phyloP scores from a whole-genome alignment of 805 yeast genomes.

The Cyberlindnera xylosilytica region DNA sequence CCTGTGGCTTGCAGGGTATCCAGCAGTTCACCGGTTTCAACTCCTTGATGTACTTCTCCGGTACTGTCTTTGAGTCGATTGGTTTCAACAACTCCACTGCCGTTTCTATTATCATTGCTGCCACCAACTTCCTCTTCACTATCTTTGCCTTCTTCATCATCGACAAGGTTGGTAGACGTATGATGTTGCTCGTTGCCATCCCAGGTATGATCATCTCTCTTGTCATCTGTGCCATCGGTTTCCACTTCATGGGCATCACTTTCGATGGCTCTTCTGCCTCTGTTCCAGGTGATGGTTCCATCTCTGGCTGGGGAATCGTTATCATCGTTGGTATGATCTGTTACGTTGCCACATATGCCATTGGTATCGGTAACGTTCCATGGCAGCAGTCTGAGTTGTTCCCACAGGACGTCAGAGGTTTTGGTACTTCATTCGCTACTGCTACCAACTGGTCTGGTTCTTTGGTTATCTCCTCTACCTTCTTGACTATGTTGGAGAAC shows the following conservation, averaged over 20 bases:
- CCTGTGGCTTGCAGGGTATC: conserved; percentile 92
- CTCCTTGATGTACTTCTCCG: conserved; percentile 91
- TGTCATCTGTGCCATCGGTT: conserved; percentile 82
- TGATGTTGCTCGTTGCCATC: conserved; percentile 71
- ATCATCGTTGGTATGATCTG: conserved; percentile 82
- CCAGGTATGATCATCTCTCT: conserved; percentile 82
- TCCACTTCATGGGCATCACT: conserved; percentile 74
- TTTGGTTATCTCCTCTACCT: conserved; percentile 83
- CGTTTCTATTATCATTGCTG: conserved; percentile 89
- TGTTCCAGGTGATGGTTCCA: conserved; percentile 31
- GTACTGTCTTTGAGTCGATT: conserved; percentile 86
- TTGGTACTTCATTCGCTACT: conserved; percentile 88
- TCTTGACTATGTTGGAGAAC: conserved; percentile 88
- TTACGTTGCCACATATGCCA: conserved; percentile 86
- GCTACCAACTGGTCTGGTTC: conserved; percentile 97
- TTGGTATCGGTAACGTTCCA: conserved; percentile 96
- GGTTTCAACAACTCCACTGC: conserved; percentile 92
- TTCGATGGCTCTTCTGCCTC: conserved; percentile 48
- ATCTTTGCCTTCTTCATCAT: conserved; percentile 81
- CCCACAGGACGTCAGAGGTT: conserved; percentile 90
- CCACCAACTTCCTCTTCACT: conserved; percentile 90
- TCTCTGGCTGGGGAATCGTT: conserved; percentile 83
- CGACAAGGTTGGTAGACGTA: conserved; percentile 85
- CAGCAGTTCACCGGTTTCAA: conserved; percentile 98
- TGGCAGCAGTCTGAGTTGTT: conserved; percentile 98